Base-by-base conservation (phyloP, 2,329 filamentous ascomycete species). In the Hypoxylon rubiginosum region DNA sequence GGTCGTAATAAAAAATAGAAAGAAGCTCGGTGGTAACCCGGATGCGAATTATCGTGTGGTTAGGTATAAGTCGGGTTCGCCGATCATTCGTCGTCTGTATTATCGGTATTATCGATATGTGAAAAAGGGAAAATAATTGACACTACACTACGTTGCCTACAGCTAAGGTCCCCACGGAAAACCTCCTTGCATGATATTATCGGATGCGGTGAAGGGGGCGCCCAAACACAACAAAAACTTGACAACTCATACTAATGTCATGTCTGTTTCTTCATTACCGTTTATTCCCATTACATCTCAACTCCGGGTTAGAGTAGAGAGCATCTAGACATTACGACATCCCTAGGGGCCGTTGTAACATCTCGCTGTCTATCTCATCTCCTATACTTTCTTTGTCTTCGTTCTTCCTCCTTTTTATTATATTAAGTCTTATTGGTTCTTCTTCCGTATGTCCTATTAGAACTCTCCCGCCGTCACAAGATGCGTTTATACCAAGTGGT, bases 401-500 rank as follows among this genome's bases (percentile, higher is more conserved):
- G 41, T 48, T 48, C 46, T 17, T n/a, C 50, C 11, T 21, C 46
- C 34, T 24, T 19, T 24, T 52, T 46, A 41, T 53, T 26, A 52
- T 46, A 32, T 41, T 17, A 52, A 30, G 48, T 53, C n/a, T 48
- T 46, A 46, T 28, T 2, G 45, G 19, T 48, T n/a, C n/a, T 41
- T 63, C 30, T 52, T 36, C 30, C 41, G 30, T 43, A 46, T 63
- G 45, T 63, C 30, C 39, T 32, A 49, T 28, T 45, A 51, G 11
- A 24, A 48, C 26, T 34, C 49, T 21, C 32, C 26, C 26, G 50
- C 54, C 24, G 36, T 62, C 53, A 17, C 48, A 50, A 48, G 41
- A 48, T 24, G 21, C 15, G 10, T n/a, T n/a, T 19, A 11, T 34
- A 26, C 50, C 50, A 41, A 53, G 50, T n/a, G 34, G 21, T 53